Evolutionary conservation across 306 rosid species (phyloP), one percentile per base, ranked within the genome.

Genomic region (Abrus precatorius): DNA sequence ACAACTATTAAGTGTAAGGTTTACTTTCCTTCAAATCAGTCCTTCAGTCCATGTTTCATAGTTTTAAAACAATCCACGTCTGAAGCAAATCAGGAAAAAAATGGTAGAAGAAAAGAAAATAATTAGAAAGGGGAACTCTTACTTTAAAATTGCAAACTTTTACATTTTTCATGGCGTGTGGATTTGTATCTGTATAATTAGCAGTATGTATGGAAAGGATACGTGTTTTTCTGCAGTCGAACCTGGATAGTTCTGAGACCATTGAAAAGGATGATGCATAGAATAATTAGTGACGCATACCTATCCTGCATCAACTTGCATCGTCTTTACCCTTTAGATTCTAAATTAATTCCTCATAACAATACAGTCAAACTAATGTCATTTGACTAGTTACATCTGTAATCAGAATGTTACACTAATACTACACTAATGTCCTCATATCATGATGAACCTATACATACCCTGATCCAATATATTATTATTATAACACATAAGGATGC

Each of bases 281-380:
- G 71, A 62, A 75, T 10, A 32, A 33, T 54, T 20, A 20, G 20
- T 33, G 61, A 48, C 1, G 10, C 30, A 33, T 61, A 29, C 20
- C 72, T 10, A 49, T 63, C 61, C 10, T 41, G 54, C 38, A 33
- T 36, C 30, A 48, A 76, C 55, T 54, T 72, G 57, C 47, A 28
- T 72, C 12, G 6, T 55, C 30, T 72, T 61, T 40, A 41, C 38
- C 56, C 20, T 62, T 63, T 2, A 0, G 40, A 6, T 40, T 63
- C 41, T 44, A 65, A 55, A 56, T 43, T 9, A 60, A 33, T 48
- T 61, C 69, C 78, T 50, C 78, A 29, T 47, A 69, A 28, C 5
- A 57, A 64, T 41, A 28, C 36, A 76, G 5, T 70, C 36, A 77
- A 55, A 33, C 78, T 44, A 56, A 11, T 28, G 79, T 72, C 6